Evolutionary conservation across 1,284 basidiomycete genomes (phyloP).

Genomic region (Vanrija humicola): DNA sequence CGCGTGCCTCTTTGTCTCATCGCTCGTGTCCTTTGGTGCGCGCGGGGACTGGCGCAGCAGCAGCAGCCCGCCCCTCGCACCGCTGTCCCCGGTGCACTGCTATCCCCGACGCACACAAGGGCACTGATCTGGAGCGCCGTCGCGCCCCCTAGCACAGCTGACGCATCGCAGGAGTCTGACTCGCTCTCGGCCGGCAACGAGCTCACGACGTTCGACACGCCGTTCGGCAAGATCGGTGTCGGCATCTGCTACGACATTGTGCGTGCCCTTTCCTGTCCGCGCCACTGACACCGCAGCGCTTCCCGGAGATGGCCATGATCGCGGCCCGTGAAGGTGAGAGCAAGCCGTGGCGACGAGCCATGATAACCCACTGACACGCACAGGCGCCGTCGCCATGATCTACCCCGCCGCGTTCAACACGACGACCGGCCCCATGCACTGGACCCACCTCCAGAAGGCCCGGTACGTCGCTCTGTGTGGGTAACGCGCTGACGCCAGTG

Average conservation of each 20-base stretch:
- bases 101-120: not conserved
- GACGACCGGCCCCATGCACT: slow-evolving; percentile 93
- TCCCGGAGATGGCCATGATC: slow-evolving; percentile 92
- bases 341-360: not conserved
- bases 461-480: slow-evolving; percentile 55
- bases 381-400: slow-evolving; percentile 82
- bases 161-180: slow-evolving; percentile 73
- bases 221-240: slow-evolving; percentile 50
- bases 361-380: not conserved
- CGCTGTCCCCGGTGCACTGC: not conserved
- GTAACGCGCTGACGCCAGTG: slow-evolving; percentile 53
- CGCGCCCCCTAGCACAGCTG: not conserved
- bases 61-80: too few relatives aligned
- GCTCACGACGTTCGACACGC: slow-evolving; percentile 83
- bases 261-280: slow-evolving; percentile 9
- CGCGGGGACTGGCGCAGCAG: too few relatives aligned
- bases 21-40: too few relatives aligned
- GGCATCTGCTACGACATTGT: slow-evolving; percentile 55
- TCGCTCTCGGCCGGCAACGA: slow-evolving; percentile 75
- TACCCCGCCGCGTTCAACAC: slow-evolving; percentile 66
- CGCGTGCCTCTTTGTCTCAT: not conserved
- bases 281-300: slow-evolving; percentile 54
- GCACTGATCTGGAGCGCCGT: not conserved
- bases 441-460: slow-evolving; percentile 86
- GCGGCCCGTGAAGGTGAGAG: slow-evolving; percentile 73